These are phyloP conservation scores for Leptodermis oblonga DNA, from an alignment of 257 asterid genomes.

Conservation along the genomic window DNA sequence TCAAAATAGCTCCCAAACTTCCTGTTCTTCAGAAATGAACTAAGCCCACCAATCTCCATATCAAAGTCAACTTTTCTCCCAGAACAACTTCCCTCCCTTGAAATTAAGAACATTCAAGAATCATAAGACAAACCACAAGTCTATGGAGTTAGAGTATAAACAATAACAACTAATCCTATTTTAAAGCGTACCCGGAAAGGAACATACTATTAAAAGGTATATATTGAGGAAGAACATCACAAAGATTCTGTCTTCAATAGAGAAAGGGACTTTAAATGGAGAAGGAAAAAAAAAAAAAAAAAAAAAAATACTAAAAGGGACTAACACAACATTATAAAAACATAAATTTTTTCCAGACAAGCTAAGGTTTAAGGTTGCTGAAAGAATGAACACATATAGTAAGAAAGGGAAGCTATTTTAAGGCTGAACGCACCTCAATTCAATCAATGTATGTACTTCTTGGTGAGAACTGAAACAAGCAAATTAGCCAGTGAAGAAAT, in stretches of 20 bases:
- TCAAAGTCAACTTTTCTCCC: constrained; percentile 6
- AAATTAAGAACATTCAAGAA: neutral
- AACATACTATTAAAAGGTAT: neutral
- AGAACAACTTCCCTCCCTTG: neutral
- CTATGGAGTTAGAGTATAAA: neutral
- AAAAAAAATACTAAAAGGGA: neutral
- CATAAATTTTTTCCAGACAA: neutral
- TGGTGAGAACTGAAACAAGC: no score
- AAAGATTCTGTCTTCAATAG: neutral
- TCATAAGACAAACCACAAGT: neutral
- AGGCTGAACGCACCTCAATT: constrained; percentile 17
- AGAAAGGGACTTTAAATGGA: constrained; percentile 1
- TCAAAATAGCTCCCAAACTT: constrained; percentile 30
- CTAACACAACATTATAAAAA: neutral
- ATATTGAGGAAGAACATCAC: neutral
- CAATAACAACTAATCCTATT: neutral
- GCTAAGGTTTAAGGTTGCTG: neutral
- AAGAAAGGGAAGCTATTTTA: neutral
- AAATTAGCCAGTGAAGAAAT: no score
- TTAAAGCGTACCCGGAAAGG: neutral
- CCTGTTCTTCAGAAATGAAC: constrained; percentile 24
- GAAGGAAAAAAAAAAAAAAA: neutral
- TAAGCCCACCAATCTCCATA: constrained; percentile 32
- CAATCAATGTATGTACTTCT: no score
- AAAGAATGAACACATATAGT: neutral